Percentiles rank a stretch among this genome's conserved stretches.
Conservation (phyloP, 176 grass and related monocot species). For the Ensete glaucum region DNA sequence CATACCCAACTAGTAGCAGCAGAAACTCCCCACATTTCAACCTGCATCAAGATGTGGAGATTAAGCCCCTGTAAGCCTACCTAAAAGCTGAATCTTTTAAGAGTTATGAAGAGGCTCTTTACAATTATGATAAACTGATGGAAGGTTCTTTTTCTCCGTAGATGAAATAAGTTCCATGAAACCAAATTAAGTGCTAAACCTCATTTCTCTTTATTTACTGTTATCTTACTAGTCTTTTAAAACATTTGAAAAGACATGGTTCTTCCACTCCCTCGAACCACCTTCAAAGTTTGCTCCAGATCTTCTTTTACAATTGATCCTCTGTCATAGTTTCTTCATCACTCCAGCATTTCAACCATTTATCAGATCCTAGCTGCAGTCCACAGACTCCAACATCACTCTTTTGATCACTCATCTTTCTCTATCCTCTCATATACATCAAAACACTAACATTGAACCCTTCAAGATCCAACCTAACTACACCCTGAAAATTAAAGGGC, state of each 20-base stretch:
- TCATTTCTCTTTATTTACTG: no score
- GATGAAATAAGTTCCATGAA: neutral
- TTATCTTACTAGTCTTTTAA: no score
- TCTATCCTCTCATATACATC: neutral
- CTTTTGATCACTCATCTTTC: neutral
- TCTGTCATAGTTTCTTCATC: neutral
- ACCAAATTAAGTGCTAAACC: no score
- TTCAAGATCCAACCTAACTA: neutral
- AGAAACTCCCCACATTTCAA: slow-evolving; percentile 95
- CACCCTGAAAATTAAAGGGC: no score
- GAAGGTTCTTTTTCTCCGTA: neutral
- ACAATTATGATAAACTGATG: neutral
- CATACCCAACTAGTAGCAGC: slow-evolving; percentile 69
- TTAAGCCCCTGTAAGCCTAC: no score
- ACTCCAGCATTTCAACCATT: no score
- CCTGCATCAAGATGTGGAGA: slow-evolving; percentile 28
- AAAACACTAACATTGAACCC: neutral
- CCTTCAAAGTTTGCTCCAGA: neutral
- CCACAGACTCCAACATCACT: neutral
- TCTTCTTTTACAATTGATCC: neutral
- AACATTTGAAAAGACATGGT: no score
- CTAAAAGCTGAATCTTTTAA: neutral
- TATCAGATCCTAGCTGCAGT: neutral
- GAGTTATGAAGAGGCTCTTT: neutral
- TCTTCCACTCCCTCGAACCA: neutral